Evolutionary conservation across 1,284 basidiomycete genomes (phyloP).

Genomic region (Mycena citricolor): DNA sequence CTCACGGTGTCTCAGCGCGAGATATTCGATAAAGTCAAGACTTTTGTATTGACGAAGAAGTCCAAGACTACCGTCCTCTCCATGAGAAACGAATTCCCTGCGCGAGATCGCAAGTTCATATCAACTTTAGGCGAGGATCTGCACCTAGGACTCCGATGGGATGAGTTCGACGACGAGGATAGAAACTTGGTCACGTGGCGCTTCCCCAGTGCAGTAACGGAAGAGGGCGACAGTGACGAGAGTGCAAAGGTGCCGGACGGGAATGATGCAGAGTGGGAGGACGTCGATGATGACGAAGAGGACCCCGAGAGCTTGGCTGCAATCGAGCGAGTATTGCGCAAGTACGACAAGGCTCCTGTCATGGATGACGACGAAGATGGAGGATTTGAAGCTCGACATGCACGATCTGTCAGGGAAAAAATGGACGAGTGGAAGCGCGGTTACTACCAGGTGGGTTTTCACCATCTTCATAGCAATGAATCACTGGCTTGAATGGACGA

Average conservation of each 20-base stretch:
- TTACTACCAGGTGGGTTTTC: constrained; percentile 78
- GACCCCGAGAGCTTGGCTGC: constrained; percentile 67
- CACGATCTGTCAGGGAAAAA: constrained; percentile 73
- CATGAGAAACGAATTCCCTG: constrained; percentile 76
- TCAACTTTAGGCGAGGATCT: constrained; percentile 72
- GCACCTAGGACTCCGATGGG: constrained; percentile 79
- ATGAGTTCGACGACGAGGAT: constrained; percentile 86
- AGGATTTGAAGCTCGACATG: constrained; percentile 77
- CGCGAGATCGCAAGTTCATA: constrained; percentile 79
- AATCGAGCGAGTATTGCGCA: constrained; percentile 80
- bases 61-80: constrained; percentile 49
- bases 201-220: constrained; percentile 47
- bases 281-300: constrained; percentile 47
- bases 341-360: constrained; percentile 86
- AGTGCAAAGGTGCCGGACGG: constrained; percentile 40
- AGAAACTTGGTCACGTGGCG: constrained; percentile 69
- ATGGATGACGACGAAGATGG: constrained; percentile 65
- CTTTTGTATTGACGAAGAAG: constrained; percentile 65
- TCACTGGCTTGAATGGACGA: neutral
- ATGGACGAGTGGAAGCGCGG: constrained; percentile 90
- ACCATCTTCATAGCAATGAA: neutral
- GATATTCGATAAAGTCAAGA: constrained; percentile 75
- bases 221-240: constrained; percentile 26
- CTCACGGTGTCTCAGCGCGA: constrained; percentile 72
- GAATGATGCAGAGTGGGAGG: constrained; percentile 37